These are phyloP conservation scores for Lipomyces chichibuensis DNA, from an alignment of 805 yeast genomes.

Conservation along the genomic window DNA sequence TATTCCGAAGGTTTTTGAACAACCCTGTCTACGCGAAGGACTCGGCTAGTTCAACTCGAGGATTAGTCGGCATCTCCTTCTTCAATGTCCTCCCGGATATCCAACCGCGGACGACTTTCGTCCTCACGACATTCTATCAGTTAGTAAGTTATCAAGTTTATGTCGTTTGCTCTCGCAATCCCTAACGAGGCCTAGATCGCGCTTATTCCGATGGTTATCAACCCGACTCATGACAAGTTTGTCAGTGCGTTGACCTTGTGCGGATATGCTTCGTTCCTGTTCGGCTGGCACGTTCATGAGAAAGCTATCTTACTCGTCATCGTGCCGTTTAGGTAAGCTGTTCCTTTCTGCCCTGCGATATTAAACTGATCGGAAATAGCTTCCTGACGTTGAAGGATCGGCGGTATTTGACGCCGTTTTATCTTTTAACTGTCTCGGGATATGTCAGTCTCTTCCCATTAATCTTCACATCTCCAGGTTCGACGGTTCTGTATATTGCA, in stretches of 20 bases:
- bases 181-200: constrained; percentile 13
- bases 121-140: constrained; percentile 84
- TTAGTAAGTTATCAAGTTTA: constrained; percentile 45
- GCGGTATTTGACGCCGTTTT: constrained; percentile 70
- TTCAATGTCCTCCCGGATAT: constrained; percentile 81
- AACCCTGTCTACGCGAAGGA: constrained; percentile 16
- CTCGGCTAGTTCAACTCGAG: constrained; percentile 57
- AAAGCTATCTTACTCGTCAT: constrained; percentile 91
- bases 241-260: constrained; percentile 84
- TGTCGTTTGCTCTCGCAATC: no score
- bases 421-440: constrained; percentile 74
- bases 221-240: constrained; percentile 77
- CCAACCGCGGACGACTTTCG: constrained; percentile 73
- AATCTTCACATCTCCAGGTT: constrained; percentile 64
- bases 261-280: constrained; percentile 86
- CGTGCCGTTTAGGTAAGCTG: constrained; percentile 55
- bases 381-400: constrained; percentile 70
- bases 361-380: constrained; percentile 50
- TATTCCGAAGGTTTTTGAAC: constrained; percentile 18
- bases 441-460: constrained; percentile 88
- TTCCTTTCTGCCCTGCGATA: neutral
- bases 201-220: constrained; percentile 46
- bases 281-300: constrained; percentile 99
- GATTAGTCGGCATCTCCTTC: constrained; percentile 87
- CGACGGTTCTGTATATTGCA: neutral